These are phyloP conservation scores for Fusarium penzigii DNA, from an alignment of 2,329 filamentous ascomycete species.

Conservation along the genomic window DNA sequence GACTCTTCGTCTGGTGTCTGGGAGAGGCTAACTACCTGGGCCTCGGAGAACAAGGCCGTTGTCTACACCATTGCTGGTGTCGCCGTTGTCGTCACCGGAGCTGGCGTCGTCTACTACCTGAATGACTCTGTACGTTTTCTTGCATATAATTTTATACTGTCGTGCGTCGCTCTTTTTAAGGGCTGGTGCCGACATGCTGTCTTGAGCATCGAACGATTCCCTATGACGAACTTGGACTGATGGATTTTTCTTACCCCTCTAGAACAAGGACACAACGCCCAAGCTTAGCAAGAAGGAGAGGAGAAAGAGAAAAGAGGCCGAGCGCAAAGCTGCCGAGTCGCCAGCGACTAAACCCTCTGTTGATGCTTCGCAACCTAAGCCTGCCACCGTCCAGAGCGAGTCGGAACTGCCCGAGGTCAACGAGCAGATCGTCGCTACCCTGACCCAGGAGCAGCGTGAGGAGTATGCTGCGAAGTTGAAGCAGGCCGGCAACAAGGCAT, in stretches of 20 bases:
- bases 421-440: conserved; percentile 54
- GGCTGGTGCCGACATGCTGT: conserved; percentile 3
- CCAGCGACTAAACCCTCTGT: conserved; percentile 37
- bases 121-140: conserved; percentile 51
- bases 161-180: conserved; percentile 4
- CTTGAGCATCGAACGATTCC: conserved; percentile 21
- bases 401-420: conserved; percentile 71
- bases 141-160: conserved; percentile 2
- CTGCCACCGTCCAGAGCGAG: conserved; percentile 55
- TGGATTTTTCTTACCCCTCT: conserved; percentile 32
- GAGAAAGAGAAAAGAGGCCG: conserved; percentile 81
- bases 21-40: conserved; percentile 90
- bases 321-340: conserved; percentile 56
- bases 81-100: conserved; percentile 86
- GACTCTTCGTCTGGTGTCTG: conserved; percentile 70
- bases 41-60: conserved; percentile 90
- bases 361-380: conserved; percentile 45
- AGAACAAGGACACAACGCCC: conserved; percentile 53
- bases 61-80: conserved; percentile 97
- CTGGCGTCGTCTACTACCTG: conserved; percentile 91
- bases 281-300: conserved; percentile 89
- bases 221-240: conserved; percentile 16
- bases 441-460: conserved; percentile 70
- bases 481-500: conserved; percentile 93
- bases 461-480: conserved; percentile 90